Conservation (phyloP, 1,139 yeast genomes). For the Candida tropicalis region DNA sequence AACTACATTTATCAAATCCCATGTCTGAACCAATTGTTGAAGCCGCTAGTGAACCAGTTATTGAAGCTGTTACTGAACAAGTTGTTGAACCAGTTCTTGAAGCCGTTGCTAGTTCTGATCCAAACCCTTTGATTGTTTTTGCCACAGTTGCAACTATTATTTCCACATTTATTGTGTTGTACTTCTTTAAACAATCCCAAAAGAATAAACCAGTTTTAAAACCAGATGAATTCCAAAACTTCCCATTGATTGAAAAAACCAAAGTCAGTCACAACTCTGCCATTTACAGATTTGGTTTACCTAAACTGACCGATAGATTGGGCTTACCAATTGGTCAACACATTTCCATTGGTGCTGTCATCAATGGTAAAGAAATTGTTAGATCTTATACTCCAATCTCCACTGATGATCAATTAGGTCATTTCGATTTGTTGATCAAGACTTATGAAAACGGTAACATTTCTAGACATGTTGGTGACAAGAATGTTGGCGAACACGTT, state of each 20-base stretch:
- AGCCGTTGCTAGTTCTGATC: constrained; percentile 23
- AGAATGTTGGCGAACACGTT: constrained; percentile 51
- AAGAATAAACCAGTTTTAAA: constrained; percentile 57
- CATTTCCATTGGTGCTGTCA: constrained; percentile 70
- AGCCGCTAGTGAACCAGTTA: not conserved
- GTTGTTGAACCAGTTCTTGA: constrained; percentile 3
- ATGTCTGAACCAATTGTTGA: constrained; percentile 6
- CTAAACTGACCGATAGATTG: constrained; percentile 69
- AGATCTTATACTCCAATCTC: constrained; percentile 96
- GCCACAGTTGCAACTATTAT: constrained; percentile 49
- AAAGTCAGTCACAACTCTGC: constrained; percentile 82
- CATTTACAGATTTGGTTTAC: constrained; percentile 82
- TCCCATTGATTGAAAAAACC: constrained; percentile 82
- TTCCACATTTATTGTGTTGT: constrained; percentile 38
- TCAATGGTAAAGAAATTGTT: constrained; percentile 74
- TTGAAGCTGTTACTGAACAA: constrained; percentile 1
- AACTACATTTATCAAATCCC: not conserved
- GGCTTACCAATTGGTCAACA: constrained; percentile 98
- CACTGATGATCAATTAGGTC: constrained; percentile 81
- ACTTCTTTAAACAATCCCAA: constrained; percentile 37
- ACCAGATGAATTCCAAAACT: constrained; percentile 71
- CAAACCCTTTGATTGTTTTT: constrained; percentile 40
- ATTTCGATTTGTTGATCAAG: constrained; percentile 87
- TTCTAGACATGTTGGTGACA: constrained; percentile 71
- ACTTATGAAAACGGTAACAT: constrained; percentile 92